These are phyloP conservation scores for Trichosporon coremiiforme DNA, from an alignment of 1,284 basidiomycete species.

Conservation along the genomic window DNA sequence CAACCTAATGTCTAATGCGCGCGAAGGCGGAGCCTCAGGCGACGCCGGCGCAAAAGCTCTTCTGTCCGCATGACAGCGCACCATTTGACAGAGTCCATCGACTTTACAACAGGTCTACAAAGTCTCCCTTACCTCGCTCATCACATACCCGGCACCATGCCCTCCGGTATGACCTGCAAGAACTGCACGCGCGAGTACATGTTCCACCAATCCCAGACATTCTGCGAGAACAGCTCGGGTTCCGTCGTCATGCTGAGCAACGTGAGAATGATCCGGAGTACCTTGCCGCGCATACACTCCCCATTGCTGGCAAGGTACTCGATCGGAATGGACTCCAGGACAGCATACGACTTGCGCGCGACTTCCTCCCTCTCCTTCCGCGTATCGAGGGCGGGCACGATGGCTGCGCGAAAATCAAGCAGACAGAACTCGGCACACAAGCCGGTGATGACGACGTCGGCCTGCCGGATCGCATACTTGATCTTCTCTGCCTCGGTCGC, in stretches of 20 bases:
- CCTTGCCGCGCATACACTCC: conserved; percentile 47
- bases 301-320: conserved; percentile 44
- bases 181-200: conserved; percentile 47
- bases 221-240: conserved; percentile 35
- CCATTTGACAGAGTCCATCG: not conserved
- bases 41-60: no score
- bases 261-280: conserved; percentile 41
- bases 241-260: conserved; percentile 36
- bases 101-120: conserved; percentile 6
- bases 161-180: conserved; percentile 41
- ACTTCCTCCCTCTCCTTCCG: conserved; percentile 35
- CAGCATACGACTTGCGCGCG: conserved; percentile 36
- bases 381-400: conserved; percentile 36
- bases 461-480: conserved; percentile 11
- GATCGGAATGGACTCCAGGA: conserved; percentile 37
- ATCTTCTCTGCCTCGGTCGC: no score
- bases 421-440: conserved; percentile 37
- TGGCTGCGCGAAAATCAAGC: conserved; percentile 37
- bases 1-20: not conserved
- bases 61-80: no score
- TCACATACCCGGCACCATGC: conserved; percentile 19
- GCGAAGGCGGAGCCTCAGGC: no score
- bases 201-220: conserved; percentile 48
- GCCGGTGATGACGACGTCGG: not conserved
- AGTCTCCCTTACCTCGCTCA: no score